Percentiles rank a stretch among this genome's conserved stretches.
Conservation (phyloP, 495 filamentous ascomycete species). For the Aspergillus carlsbadensis region DNA sequence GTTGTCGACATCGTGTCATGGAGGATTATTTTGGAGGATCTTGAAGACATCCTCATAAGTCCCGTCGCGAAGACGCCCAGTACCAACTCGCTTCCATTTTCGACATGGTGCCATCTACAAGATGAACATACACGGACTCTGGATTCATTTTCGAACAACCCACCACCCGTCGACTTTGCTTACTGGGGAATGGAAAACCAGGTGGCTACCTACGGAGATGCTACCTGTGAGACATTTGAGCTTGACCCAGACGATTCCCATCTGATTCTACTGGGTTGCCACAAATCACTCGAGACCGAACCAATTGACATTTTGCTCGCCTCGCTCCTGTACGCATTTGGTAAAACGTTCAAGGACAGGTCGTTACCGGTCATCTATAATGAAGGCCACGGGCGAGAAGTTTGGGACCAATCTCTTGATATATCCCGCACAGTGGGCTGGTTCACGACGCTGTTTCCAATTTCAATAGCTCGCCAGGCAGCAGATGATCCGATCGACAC, state of each 20-base stretch:
- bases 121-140: conserved; percentile 36
- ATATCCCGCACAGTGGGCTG: conserved; percentile 60
- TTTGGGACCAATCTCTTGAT: conserved; percentile 50
- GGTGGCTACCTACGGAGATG: conserved; percentile 51
- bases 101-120: conserved; percentile 58
- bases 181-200: conserved; percentile 54
- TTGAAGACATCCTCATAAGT: conserved; percentile 60
- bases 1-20: conserved; percentile 72
- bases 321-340: conserved; percentile 51
- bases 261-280: conserved; percentile 42
- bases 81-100: conserved; percentile 54
- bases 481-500: conserved; percentile 36
- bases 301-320: conserved; percentile 54
- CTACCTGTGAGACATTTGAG: conserved; percentile 42
- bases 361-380: conserved; percentile 52
- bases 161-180: conserved; percentile 34
- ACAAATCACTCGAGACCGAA: conserved; percentile 50
- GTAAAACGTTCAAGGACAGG: conserved; percentile 50
- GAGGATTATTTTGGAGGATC: conserved; percentile 64
- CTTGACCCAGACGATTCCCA: conserved; percentile 44
- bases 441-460: conserved; percentile 59
- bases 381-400: conserved; percentile 58
- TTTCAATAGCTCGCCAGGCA: conserved; percentile 29
- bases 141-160: conserved; percentile 26
- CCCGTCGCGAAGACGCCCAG: conserved; percentile 32